These are phyloP conservation scores for Silene vulgaris DNA, from an alignment of 179 eudicot species.

Conservation along the genomic window DNA sequence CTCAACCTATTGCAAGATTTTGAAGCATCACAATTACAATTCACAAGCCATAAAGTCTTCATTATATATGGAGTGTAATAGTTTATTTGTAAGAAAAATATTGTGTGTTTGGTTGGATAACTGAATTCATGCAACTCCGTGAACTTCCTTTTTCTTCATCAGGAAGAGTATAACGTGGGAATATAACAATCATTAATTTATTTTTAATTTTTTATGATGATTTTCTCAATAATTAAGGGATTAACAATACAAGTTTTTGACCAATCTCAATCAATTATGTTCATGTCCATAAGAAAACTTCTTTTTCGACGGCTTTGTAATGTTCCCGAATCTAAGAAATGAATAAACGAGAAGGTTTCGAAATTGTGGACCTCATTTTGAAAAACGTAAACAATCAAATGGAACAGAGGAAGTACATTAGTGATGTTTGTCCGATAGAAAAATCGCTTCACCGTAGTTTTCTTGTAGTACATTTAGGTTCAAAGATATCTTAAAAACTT, in stretches of 20 bases:
- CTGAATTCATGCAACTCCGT: slow-evolving; percentile 7
- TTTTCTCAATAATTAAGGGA: slow-evolving; percentile 15
- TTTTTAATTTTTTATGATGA: background rate
- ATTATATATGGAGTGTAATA: background rate
- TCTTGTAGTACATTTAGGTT: background rate
- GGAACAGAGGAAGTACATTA: background rate
- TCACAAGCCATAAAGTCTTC: slow-evolving; percentile 9
- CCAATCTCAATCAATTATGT: background rate
- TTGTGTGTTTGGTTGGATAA: slow-evolving; percentile 25
- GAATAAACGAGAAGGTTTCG: too few relatives aligned
- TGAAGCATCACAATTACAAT: background rate
- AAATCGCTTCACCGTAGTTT: background rate
- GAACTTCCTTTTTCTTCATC: background rate
- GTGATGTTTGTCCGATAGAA: background rate
- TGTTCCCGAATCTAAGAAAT: too few relatives aligned
- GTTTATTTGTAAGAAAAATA: background rate
- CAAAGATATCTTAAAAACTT: background rate
- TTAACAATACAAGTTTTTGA: background rate
- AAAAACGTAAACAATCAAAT: too few relatives aligned
- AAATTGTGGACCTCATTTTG: too few relatives aligned
- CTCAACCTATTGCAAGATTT: slow-evolving; percentile 13
- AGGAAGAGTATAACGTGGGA: slow-evolving; percentile 16
- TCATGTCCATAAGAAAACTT: background rate
- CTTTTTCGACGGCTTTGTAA: too few relatives aligned
- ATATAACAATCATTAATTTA: slow-evolving; percentile 3